Conservation (phyloP, 257 asterid genomes). For the Nicotiana benthamiana region DNA sequence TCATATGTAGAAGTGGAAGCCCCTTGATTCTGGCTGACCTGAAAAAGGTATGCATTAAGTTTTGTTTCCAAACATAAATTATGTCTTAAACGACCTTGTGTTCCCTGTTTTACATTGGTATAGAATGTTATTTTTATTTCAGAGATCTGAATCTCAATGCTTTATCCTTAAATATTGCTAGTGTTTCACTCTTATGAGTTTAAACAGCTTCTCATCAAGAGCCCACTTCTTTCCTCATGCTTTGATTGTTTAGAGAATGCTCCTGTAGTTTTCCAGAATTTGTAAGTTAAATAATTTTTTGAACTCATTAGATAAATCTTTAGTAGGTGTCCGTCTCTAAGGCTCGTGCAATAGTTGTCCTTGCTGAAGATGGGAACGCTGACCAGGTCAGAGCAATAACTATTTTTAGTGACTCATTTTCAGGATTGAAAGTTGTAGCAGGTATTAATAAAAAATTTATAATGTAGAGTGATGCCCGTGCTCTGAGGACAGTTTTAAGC, state of each 20-base stretch:
- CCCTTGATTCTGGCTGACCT: slow-evolving; percentile 84
- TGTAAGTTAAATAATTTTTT: slow-evolving; percentile 4
- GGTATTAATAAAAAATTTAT: slow-evolving; percentile 13
- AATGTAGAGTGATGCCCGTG: slow-evolving; percentile 91
- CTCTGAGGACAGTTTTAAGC: slow-evolving; percentile 82
- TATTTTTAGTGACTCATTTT: slow-evolving; percentile 10
- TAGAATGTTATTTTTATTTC: not conserved
- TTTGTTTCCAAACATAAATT: not conserved
- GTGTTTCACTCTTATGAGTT: not conserved
- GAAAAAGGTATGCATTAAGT: slow-evolving; percentile 42
- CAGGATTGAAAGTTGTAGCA: slow-evolving; percentile 8
- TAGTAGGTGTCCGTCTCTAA: slow-evolving; percentile 81
- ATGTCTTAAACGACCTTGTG: not conserved
- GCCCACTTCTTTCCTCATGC: not conserved
- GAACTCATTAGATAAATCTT: slow-evolving; percentile 23
- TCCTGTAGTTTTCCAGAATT: slow-evolving; percentile 2
- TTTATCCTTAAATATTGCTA: not conserved
- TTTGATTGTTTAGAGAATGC: not conserved
- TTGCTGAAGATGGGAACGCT: slow-evolving; percentile 91
- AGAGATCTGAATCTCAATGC: not conserved
- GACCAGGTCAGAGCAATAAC: slow-evolving; percentile 55
- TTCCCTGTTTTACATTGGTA: not conserved
- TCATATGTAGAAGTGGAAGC: slow-evolving; percentile 88
- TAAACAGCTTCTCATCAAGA: not conserved
- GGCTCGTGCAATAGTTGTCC: slow-evolving; percentile 90